Evolutionary conservation across 2,329 filamentous ascomycete genomes (phyloP).

Genomic region (Fusarium praegraminearum): DNA sequence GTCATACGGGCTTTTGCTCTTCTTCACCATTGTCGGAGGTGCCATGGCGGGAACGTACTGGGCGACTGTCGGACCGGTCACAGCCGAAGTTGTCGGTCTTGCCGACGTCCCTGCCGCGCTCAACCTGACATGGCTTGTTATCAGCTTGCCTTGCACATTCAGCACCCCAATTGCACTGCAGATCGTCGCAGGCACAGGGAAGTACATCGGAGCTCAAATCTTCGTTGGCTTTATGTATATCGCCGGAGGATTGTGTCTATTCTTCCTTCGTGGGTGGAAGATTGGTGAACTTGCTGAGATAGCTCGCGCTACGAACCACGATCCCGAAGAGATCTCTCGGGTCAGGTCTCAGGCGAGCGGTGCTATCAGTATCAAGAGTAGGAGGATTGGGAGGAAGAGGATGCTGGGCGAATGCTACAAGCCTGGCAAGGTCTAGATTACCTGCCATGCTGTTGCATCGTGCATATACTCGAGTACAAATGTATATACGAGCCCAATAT

Average conservation of each 20-base stretch:
- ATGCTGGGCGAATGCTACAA: constrained; percentile 52
- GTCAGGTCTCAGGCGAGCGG: constrained; percentile 50
- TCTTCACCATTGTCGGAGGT: constrained; percentile 79
- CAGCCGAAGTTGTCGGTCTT: constrained; percentile 79
- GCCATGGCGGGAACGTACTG: constrained; percentile 78
- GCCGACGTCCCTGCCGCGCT: constrained; percentile 74
- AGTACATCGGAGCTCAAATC: constrained; percentile 66
- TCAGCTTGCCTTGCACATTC: constrained; percentile 78
- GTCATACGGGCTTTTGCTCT: constrained; percentile 73
- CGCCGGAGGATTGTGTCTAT: constrained; percentile 55
- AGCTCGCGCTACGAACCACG: constrained; percentile 48
- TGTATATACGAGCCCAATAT: neutral
- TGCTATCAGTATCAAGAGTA: constrained; percentile 47
- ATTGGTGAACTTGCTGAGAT: constrained; percentile 53
- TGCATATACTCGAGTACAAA: neutral
- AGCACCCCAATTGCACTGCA: constrained; percentile 73
- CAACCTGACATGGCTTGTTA: constrained; percentile 77
- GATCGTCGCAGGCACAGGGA: constrained; percentile 58
- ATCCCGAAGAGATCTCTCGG: constrained; percentile 47
- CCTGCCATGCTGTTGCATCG: neutral
- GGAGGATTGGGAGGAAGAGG: constrained; percentile 48
- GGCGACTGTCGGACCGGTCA: constrained; percentile 76
- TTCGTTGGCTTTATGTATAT: constrained; percentile 73
- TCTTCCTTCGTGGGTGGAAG: constrained; percentile 55
- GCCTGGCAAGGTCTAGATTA: constrained; percentile 44